Evolutionary conservation across 2,329 filamentous ascomycete genomes (phyloP), one percentile per base, ranked within the genome.

Genomic region (Diaporthe humulicola): DNA sequence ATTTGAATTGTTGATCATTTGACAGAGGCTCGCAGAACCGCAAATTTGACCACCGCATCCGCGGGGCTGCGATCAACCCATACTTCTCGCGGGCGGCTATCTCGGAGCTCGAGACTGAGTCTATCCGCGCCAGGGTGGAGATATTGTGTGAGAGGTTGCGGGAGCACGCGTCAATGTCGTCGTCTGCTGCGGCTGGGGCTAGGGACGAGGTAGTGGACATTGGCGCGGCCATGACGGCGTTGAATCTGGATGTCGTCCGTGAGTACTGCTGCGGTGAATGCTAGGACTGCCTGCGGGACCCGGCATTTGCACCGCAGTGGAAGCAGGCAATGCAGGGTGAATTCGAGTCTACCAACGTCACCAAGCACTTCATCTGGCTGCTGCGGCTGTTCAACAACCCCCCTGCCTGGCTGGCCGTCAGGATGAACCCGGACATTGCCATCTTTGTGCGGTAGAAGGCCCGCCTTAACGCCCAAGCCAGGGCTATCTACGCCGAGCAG

Each of bases 241-340:
- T 72, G 22, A 54, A 33, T n/a, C 8, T 52, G 33, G 56, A 64
- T 22, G 56, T 72, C 19, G 40, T 54, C 19, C 54, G 57, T 7
- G 54, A 64, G 56, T 58, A 57, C 54, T 73, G 60, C 38, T 69
- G 48, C 36, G 71, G 61, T 36, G 60, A 67, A 4, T 69, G 60
- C 60, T 67, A 48, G 10, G 71, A 54, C 42, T 60, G 64, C 48
- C 48, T 73, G 81, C 80, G 2, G 0, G 80, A 81, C 72, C 78
- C 81, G 2, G 79, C 77, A 1, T 84, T 81, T 80, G 78, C 60
- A 10, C 60, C 60, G 12, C 60, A 66, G 4, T 66, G 60, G 60
- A 66, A 66, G 28, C 60, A 45, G 19, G 60, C 60, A 1, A 66
- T 66, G 60, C 60, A 66, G 60, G 60, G 60, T 10, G 60, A 25